Percentiles rank a stretch among this genome's conserved stretches.
These are phyloP conservation scores for Zopfia rhizophila DNA, from an alignment of 2,329 filamentous ascomycete genomes.

Conservation along the genomic window DNA sequence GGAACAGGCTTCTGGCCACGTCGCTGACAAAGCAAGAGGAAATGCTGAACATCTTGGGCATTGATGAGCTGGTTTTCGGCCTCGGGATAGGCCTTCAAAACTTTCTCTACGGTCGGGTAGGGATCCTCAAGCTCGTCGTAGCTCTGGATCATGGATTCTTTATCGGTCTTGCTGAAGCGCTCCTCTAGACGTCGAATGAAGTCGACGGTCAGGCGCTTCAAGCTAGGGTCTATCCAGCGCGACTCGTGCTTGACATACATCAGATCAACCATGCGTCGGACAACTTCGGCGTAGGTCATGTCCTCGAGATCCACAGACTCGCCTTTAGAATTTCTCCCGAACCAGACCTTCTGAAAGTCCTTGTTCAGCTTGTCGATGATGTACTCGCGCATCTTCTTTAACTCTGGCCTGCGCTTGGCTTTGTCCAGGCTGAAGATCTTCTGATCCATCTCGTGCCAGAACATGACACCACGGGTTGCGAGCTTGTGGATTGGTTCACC, in stretches of 20 bases:
- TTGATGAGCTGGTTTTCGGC: conserved; percentile 93
- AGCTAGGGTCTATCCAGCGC: conserved; percentile 69
- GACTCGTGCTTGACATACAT: conserved; percentile 59
- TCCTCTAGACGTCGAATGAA: conserved; percentile 98
- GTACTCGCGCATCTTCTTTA: conserved; percentile 57
- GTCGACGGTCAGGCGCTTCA: conserved; percentile 85
- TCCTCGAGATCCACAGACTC: conserved; percentile 58
- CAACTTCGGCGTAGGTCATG: conserved; percentile 61
- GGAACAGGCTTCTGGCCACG: conserved; percentile 95
- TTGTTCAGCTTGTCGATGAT: conserved; percentile 60
- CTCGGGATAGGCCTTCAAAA: conserved; percentile 85
- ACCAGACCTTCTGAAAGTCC: conserved; percentile 63
- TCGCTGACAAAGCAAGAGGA: conserved; percentile 90
- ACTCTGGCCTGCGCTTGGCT: conserved; percentile 64
- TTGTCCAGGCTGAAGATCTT: conserved; percentile 98
- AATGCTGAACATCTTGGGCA: conserved; percentile 97
- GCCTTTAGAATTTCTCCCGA: conserved; percentile 55
- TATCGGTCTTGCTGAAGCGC: conserved; percentile 83
- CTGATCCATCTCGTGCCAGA: conserved; percentile 99
- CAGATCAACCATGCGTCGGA: conserved; percentile 58
- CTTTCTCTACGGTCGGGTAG: conserved; percentile 78
- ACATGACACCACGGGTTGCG: conserved; percentile 91
- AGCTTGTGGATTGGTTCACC: conserved; percentile 99
- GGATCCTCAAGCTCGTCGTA: conserved; percentile 89
- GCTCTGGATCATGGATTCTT: conserved; percentile 86